Evolutionary conservation across 768 basidiomycete genomes (phyloP).

Genomic region (Trametes elegans): DNA sequence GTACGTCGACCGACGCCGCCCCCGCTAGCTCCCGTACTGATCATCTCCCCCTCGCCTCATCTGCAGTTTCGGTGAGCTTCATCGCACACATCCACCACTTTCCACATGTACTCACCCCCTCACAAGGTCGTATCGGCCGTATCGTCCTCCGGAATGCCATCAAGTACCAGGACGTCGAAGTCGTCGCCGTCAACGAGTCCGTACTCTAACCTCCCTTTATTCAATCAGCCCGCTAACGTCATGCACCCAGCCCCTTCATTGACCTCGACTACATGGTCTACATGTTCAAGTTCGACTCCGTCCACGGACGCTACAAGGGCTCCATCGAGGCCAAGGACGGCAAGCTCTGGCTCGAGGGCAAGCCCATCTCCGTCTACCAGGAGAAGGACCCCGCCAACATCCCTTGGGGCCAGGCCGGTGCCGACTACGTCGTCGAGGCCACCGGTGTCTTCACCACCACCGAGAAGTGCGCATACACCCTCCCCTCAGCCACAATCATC

Average conservation of each 20-base stretch:
- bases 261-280: constrained; percentile 98
- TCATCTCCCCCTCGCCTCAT: constrained; percentile 17
- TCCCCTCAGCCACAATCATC: constrained; percentile 12
- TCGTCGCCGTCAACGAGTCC: constrained; percentile 94
- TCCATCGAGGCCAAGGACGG: constrained; percentile 78
- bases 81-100: not conserved
- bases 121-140: constrained; percentile 96
- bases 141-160: constrained; percentile 97
- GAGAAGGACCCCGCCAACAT: constrained; percentile 89
- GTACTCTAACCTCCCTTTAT: constrained; percentile 29
- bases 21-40: constrained; percentile 1
- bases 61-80: constrained; percentile 69
- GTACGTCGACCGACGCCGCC: constrained; percentile 41
- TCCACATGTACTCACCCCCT: not conserved
- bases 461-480: constrained; percentile 60
- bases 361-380: constrained; percentile 70
- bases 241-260: constrained; percentile 81
- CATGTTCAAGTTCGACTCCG: constrained; percentile 98
- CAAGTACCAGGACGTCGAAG: constrained; percentile 66
- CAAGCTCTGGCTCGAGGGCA: constrained; percentile 85
- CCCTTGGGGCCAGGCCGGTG: constrained; percentile 76
- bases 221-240: constrained; percentile 3
- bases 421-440: constrained; percentile 94
- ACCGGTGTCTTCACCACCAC: constrained; percentile 98
- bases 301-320: constrained; percentile 92